Percentiles rank a stretch among this genome's conserved stretches.
Evolutionary conservation across 352 stramenopile genomes (phyloP).

Genomic region (Globisporangium cylindrosporum): DNA sequence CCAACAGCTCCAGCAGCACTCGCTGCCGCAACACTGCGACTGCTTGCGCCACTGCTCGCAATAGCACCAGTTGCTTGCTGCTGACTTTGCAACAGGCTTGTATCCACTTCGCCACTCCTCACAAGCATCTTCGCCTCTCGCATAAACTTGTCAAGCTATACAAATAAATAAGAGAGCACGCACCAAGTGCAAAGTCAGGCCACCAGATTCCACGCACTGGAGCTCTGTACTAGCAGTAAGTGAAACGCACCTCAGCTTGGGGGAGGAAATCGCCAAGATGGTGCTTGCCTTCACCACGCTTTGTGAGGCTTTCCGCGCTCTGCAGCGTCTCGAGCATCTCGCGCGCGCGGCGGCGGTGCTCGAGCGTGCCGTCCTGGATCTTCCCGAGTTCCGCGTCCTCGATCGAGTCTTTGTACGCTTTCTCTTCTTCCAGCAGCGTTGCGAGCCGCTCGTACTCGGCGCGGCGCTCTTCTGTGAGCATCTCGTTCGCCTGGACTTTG

Average conservation of each 20-base stretch:
- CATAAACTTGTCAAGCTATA: conserved; percentile 18
- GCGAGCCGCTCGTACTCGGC: conserved; percentile 18
- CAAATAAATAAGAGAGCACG: neutral
- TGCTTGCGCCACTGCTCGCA: neutral
- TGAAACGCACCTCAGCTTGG: conserved; percentile 13
- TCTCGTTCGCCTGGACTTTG: conserved; percentile 4
- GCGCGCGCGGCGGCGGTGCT: conserved; percentile 19
- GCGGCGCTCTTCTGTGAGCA: conserved; percentile 16
- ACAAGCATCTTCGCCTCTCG: conserved; percentile 2
- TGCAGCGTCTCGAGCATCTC: conserved; percentile 27
- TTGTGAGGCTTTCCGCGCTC: conserved; percentile 14
- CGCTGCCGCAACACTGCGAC: neutral
- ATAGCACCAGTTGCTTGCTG: neutral
- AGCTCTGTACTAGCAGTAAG: neutral
- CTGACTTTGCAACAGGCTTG: neutral
- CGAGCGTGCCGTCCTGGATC: conserved; percentile 21
- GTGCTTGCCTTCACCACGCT: conserved; percentile 19
- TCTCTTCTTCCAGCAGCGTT: conserved; percentile 12
- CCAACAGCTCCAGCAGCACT: neutral
- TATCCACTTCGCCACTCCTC: neutral
- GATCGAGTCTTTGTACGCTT: conserved; percentile 17
- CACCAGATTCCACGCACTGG: neutral
- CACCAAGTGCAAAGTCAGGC: neutral
- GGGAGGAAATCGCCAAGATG: conserved; percentile 23
- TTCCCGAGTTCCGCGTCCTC: conserved; percentile 21